A percentile compares a stretch with the other conserved stretches of the same genome.
Evolutionary conservation across 2,329 filamentous ascomycete genomes (phyloP).

Genomic region (Chaetomium sp.): DNA sequence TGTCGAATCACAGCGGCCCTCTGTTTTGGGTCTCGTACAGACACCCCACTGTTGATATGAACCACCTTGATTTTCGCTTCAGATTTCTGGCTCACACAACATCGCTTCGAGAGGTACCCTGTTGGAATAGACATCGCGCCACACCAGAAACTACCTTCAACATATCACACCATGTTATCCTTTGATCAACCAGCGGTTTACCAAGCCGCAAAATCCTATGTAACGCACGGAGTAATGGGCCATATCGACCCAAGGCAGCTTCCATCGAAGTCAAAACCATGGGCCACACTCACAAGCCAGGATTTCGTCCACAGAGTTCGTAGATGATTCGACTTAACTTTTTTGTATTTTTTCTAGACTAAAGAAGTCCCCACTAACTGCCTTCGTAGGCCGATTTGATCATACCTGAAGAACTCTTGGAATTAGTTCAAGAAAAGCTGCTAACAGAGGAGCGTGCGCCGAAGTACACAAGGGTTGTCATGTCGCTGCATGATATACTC

Average conservation of each 20-base stretch:
- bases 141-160: background rate
- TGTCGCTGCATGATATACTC: conserved; percentile 67
- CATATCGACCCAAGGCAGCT: conserved; percentile 66
- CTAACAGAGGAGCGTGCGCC: conserved; percentile 32
- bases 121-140: background rate
- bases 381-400: conserved; percentile 56
- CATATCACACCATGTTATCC: conserved; percentile 37
- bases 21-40: too few species aligned
- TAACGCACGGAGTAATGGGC: conserved; percentile 61
- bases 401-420: conserved; percentile 58
- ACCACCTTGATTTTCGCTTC: background rate
- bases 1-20: conserved; percentile 2
- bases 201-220: conserved; percentile 62
- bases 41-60: background rate
- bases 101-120: too few species aligned
- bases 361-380: background rate
- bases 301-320: conserved; percentile 57
- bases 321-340: background rate
- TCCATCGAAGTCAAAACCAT: conserved; percentile 69
- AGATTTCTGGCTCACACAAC: background rate
- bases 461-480: conserved; percentile 60
- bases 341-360: background rate
- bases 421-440: conserved; percentile 48
- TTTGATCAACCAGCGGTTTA: conserved; percentile 41
- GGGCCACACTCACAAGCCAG: conserved; percentile 59